Base-by-base conservation (phyloP, 345 rosid species). In the Excoecaria cochinchinensis region DNA sequence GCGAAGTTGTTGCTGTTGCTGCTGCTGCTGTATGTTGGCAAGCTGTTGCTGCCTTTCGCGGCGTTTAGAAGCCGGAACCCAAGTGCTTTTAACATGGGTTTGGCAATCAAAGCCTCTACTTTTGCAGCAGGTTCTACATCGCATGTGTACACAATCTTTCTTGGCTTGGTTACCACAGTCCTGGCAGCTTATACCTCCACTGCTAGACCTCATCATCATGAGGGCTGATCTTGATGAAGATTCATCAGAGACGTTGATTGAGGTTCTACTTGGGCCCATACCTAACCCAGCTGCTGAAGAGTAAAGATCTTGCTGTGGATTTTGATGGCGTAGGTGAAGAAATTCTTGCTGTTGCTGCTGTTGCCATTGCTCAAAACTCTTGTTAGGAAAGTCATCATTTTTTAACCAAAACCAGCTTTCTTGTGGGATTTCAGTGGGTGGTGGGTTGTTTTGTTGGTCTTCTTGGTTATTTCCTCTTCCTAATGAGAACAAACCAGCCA, bases 121-220 rank as follows among this genome's bases (percentile, higher is more conserved):
- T 81, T 90, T 92, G 74, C 97, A 92, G 74, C 97, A 92, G 71
- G 93, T 89, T 70, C 97, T 78, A 71, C 97, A 92, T 74, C 97
- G 82, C 92, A 87, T 85, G 85, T 92, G 92, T 25, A 59, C 21
- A 75, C 97, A 92, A 52, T 87, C 97, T 74, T 89, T 92, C 85
- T 92, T 92, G 19, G 97, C 95, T 83, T 90, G 97, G 83, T 92
- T 92, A 44, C 97, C 97, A 67, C 97, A 92, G 72, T 92, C 97
- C 65, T 90, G 90, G 80, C 97, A 92, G 79, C 90, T 90, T 42
- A 83, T 76, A 25, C 48, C 87, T 55, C 83, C 71, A 44, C 78
- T 76, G 36, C 83, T 42, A 1, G 79, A 42, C 68, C 73, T 73
- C 85, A 86, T 81, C 84, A 86, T 89, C 83, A 85, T 86, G 74